Base-by-base conservation (phyloP, 306 rosid genomes). In the Psophocarpus tetragonolobus region DNA sequence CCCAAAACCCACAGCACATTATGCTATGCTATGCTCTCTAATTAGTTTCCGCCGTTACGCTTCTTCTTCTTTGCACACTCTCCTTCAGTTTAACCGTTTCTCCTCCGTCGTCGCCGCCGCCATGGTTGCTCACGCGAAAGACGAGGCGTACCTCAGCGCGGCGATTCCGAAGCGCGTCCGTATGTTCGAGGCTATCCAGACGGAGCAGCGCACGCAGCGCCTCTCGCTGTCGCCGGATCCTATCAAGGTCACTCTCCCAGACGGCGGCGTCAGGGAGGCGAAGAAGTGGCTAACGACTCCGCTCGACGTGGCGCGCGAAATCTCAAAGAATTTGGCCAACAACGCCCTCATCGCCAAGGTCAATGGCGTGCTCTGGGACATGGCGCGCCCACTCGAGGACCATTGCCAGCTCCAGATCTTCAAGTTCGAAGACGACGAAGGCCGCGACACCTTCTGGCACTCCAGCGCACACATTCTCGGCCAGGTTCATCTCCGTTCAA, bases 401-500 rank as follows among this genome's bases (percentile, higher is more conserved):
- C 96, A 94, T 71, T 92, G 93, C 74, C 76, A 82, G 27, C 88
- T 94, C 15, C 85, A 87, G 92, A 81, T 95, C 42, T 92, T 83
- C 80, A 92, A 83, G 50, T 95, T 92, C 58, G 90, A 89, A 0
- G 83, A 77, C 18, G 97, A 92, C 20, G 97, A 89, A 83, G 98
- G 98, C 2, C 90, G 98, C 2, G 97, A 95, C 64, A 95, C 97
- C 30, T 92, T 95, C 83, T 95, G 98, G 98, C 98, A 95, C 82
- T 95, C 98, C 26, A 92, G 98, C 39, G 98, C 98, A 20, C 98
- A 95, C 80, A 95, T 95, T 89, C 97, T 95, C 13, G 97, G 98
- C 67, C 89, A 95, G 97, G 97, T 94, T 3, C 1, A 33, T 15
- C 15, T 7, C 2, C 1, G 2, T 36, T 65, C 4, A 20, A 9